Conservation (phyloP, 208 protist species). For the Porcisia hertigi region DNA sequence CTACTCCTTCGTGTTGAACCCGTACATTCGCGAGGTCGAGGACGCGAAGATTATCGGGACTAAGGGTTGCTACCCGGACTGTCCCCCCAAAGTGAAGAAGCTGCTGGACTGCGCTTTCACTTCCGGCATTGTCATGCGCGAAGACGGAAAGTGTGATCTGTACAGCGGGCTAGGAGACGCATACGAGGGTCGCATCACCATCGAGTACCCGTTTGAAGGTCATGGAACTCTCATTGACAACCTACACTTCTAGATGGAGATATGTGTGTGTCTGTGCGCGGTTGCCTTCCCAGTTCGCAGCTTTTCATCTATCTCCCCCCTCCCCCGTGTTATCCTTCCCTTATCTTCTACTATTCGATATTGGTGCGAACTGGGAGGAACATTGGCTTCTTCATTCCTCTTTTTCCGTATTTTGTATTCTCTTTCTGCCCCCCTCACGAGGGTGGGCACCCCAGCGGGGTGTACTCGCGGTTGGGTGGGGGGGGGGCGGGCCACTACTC, state of each 20-base stretch:
- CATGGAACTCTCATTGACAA: slow-evolving; percentile 52
- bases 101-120: slow-evolving; percentile 64
- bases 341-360: not conserved
- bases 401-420: not conserved
- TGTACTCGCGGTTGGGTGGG: not conserved
- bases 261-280: not conserved
- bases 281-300: not conserved
- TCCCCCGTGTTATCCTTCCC: not conserved
- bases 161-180: slow-evolving; percentile 71
- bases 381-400: not conserved
- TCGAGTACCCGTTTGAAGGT: slow-evolving; percentile 74
- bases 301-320: not conserved
- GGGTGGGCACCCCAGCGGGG: not conserved
- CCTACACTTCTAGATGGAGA: slow-evolving; percentile 28
- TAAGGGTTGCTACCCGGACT: slow-evolving; percentile 54
- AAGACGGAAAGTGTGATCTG: slow-evolving; percentile 64
- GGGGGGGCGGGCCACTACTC: not conserved
- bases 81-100: slow-evolving; percentile 45
- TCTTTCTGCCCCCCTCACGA: not conserved
- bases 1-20: slow-evolving; percentile 67
- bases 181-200: slow-evolving; percentile 61
- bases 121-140: slow-evolving; percentile 64
- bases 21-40: slow-evolving; percentile 41
- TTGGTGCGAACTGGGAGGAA: not conserved
- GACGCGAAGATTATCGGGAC: slow-evolving; percentile 55